phyloP scores from a whole-genome alignment of 768 basidiomycete genomes.

The Xanthoconium stramineum region DNA sequence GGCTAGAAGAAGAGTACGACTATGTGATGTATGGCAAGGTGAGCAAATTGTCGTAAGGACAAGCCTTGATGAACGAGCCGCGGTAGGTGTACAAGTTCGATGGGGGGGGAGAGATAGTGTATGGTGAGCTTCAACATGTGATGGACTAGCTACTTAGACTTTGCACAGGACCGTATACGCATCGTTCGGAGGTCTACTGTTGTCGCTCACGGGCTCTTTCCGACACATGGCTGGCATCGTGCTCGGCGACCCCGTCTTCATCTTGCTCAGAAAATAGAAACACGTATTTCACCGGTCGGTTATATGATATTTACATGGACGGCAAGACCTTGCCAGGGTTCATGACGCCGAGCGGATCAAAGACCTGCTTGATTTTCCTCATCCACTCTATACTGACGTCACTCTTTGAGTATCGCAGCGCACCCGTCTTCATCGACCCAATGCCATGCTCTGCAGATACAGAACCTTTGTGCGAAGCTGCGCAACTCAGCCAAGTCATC shows the following conservation, averaged over 20 bases:
- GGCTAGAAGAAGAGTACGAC: conserved; percentile 92
- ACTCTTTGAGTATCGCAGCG: conserved; percentile 84
- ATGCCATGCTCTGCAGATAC: conserved; percentile 98
- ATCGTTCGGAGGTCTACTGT: conserved; percentile 92
- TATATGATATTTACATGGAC: neutral
- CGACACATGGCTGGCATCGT: conserved; percentile 91
- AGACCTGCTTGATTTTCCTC: conserved; percentile 83
- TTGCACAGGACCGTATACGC: conserved; percentile 82
- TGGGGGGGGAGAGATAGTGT: conserved; percentile 84
- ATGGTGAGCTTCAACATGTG: conserved; percentile 9
- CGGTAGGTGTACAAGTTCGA: conserved; percentile 94
- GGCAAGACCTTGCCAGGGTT: conserved; percentile 83
- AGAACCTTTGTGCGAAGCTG: conserved; percentile 80
- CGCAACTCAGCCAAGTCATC: neutral
- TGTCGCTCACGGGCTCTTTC: conserved; percentile 91
- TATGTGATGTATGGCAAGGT: conserved; percentile 99
- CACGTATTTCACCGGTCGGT: neutral
- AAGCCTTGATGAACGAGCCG: conserved; percentile 8
- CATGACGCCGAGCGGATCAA: conserved; percentile 91
- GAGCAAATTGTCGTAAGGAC: neutral
- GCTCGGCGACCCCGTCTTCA: conserved; percentile 88
- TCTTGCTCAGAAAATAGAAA: conserved; percentile 75
- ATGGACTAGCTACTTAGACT: neutral
- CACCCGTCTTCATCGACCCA: conserved; percentile 92
- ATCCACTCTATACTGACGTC: conserved; percentile 80